A percentile compares a stretch with the other conserved stretches of the same genome.
Evolutionary conservation across 129 eudicot genomes (phyloP).

Genomic region (Kitagawia praeruptora): DNA sequence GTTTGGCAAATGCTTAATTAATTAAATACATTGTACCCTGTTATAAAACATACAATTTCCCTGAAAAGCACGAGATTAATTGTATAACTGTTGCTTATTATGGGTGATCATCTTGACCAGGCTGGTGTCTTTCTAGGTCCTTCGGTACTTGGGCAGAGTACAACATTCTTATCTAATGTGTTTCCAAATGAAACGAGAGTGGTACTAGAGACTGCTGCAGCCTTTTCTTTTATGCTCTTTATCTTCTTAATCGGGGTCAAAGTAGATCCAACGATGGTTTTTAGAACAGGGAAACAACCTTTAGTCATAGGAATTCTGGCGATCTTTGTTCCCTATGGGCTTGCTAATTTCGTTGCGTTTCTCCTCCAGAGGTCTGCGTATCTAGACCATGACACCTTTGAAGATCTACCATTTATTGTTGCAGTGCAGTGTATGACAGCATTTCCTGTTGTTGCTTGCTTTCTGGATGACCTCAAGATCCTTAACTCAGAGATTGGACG

Average conservation of each 20-base stretch:
- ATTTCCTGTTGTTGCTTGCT: constrained; percentile 35
- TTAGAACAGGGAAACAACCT: constrained; percentile 33
- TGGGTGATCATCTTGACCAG: constrained; percentile 24
- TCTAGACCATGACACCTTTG: constrained; percentile 20
- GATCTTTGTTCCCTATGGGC: constrained; percentile 28
- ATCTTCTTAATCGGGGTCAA: constrained; percentile 39
- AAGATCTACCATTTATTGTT: constrained; percentile 18
- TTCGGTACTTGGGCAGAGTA: constrained; percentile 30
- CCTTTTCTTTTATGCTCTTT: constrained; percentile 34
- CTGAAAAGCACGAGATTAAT: neutral
- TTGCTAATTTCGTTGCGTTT: constrained; percentile 22
- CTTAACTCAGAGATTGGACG: constrained; percentile 47
- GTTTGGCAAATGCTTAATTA: no score
- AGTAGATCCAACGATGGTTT: constrained; percentile 29
- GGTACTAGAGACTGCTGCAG: constrained; percentile 30
- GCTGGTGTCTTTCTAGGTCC: constrained; percentile 46
- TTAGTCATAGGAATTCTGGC: constrained; percentile 28
- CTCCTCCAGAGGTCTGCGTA: constrained; percentile 18
- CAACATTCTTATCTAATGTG: constrained; percentile 13
- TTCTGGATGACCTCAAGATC: constrained; percentile 41
- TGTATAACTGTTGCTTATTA: neutral
- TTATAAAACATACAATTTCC: neutral
- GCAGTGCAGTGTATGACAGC: constrained; percentile 30
- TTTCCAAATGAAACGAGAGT: constrained; percentile 25
- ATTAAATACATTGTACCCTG: neutral